Percentiles rank a stretch among this genome's conserved stretches.
Evolutionary conservation across 345 rosid genomes (phyloP).

Genomic region (Microthlaspi erraticum): DNA sequence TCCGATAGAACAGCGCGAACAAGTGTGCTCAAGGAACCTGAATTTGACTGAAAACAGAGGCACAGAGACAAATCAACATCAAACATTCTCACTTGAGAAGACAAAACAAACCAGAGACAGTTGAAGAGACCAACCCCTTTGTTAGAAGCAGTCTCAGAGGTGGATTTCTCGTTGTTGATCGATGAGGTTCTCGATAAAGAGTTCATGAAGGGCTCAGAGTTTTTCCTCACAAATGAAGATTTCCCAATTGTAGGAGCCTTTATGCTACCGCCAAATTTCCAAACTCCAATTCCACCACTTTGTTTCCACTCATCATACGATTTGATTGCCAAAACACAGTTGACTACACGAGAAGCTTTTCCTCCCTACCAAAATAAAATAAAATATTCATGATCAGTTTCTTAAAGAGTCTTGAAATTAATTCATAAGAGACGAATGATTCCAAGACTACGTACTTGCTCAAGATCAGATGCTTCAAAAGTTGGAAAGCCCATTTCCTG

Average conservation of each 20-base stretch:
- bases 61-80: conserved; percentile 19
- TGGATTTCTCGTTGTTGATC: conserved; percentile 50
- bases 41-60: conserved; percentile 48
- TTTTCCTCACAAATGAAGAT: conserved; percentile 63
- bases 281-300: conserved; percentile 71
- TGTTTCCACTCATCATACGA: conserved; percentile 85
- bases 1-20: conserved; percentile 77
- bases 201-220: conserved; percentile 73
- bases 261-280: conserved; percentile 83
- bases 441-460: conserved; percentile 57
- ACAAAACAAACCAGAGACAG: conserved; percentile 28
- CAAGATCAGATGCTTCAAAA: conserved; percentile 92
- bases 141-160: conserved; percentile 52
- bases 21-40: conserved; percentile 70
- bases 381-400: background rate
- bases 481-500: conserved; percentile 75
- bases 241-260: conserved; percentile 58
- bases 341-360: conserved; percentile 78
- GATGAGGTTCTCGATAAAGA: conserved; percentile 69
- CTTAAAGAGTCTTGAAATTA: background rate
- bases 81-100: conserved; percentile 11
- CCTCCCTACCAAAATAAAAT: conserved; percentile 61
- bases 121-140: conserved; percentile 66
- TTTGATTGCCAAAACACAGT: conserved; percentile 76
- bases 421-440: background rate